These are phyloP conservation scores for Cladosporium oxysporum DNA, from an alignment of 2,329 filamentous ascomycete species.

Conservation along the genomic window DNA sequence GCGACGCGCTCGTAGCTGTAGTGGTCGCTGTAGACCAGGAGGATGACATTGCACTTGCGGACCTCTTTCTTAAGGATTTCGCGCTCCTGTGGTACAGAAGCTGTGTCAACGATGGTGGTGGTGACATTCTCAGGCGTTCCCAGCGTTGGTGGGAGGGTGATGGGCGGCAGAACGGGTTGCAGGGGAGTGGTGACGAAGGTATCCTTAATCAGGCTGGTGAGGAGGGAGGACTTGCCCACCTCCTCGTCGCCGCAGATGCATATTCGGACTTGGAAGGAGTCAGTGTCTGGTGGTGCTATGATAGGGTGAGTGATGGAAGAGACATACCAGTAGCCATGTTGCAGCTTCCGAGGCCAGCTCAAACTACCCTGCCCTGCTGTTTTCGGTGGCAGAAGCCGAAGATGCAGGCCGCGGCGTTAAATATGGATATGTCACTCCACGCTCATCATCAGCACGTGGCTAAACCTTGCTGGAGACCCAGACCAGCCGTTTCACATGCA, in stretches of 20 bases:
- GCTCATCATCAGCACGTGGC: background rate
- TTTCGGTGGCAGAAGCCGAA: slow-evolving; percentile 1
- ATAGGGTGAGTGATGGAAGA: background rate
- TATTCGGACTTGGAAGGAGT: slow-evolving; percentile 68
- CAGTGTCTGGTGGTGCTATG: background rate
- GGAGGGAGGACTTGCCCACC: slow-evolving; percentile 81
- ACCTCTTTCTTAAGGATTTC: slow-evolving; percentile 90
- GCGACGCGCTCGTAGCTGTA: slow-evolving; percentile 98
- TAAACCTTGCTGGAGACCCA: background rate
- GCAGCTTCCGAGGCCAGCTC: background rate
- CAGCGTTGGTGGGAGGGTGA: slow-evolving; percentile 90
- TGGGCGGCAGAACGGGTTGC: slow-evolving; percentile 88
- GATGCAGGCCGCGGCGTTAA: background rate
- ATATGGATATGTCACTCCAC: background rate
- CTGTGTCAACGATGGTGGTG: slow-evolving; percentile 96
- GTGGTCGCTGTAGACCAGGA: slow-evolving; percentile 96
- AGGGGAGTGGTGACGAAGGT: slow-evolving; percentile 96
- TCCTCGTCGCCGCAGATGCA: slow-evolving; percentile 96
- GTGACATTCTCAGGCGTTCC: slow-evolving; percentile 95
- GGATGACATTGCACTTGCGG: slow-evolving; percentile 92
- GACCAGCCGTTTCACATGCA: slow-evolving; percentile 5
- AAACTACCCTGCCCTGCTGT: slow-evolving; percentile 3
- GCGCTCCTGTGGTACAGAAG: slow-evolving; percentile 88
- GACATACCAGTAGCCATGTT: slow-evolving; percentile 20
- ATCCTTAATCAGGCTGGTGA: slow-evolving; percentile 83